Conservation (phyloP, 305 asterid genomes). For the Solanum chacoense region DNA sequence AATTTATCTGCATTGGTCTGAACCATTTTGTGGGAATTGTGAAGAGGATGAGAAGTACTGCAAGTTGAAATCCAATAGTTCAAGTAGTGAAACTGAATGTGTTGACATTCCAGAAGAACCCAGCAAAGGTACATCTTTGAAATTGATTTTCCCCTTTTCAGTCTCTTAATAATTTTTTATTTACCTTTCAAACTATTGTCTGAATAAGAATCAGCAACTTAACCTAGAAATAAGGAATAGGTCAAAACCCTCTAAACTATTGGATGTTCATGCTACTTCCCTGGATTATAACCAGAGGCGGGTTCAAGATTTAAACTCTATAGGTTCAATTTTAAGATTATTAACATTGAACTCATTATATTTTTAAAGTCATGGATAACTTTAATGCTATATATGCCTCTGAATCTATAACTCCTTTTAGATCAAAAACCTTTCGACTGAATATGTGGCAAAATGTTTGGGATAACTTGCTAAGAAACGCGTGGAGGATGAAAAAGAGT, state of each 20-base stretch:
- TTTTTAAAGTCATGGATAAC: not conserved
- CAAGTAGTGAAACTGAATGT: conserved; percentile 3
- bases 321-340: not conserved
- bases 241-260: not conserved
- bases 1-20: conserved; percentile 18
- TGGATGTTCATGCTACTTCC: too few relatives aligned
- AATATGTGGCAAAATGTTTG: not conserved
- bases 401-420: not conserved
- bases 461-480: not conserved
- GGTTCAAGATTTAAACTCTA: not conserved
- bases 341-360: not conserved
- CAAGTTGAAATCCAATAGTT: not conserved
- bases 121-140: not conserved
- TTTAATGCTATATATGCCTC: too few relatives aligned
- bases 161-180: not conserved
- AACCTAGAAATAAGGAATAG: not conserved
- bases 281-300: not conserved
- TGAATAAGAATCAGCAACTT: not conserved
- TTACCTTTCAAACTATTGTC: not conserved
- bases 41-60: conserved; percentile 10
- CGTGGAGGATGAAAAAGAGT: not conserved
- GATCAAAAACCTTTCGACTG: not conserved
- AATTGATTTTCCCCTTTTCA: not conserved
- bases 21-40: conserved; percentile 23
- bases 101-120: not conserved